Percentiles rank a stretch among this genome's conserved stretches.
Conservation (phyloP, 495 filamentous ascomycete genomes). For the Aspergillus mulundensis region DNA sequence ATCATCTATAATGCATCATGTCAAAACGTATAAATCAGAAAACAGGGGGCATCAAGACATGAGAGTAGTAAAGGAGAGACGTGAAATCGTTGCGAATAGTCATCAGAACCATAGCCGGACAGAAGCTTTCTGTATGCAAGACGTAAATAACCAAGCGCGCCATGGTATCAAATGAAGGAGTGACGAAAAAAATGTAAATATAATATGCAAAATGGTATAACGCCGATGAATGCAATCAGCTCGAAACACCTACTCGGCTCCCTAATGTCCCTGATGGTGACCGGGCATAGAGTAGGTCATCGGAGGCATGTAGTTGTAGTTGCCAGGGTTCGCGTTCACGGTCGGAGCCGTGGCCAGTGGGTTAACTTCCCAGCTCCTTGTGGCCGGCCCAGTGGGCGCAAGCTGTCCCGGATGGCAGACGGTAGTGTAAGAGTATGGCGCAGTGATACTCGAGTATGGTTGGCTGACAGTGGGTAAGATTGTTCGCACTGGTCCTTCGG, state of each 20-base stretch:
- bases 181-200: slow-evolving; percentile 28
- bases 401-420: slow-evolving; percentile 32
- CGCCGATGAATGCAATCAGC: slow-evolving; percentile 14
- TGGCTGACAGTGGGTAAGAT: slow-evolving; percentile 31
- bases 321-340: slow-evolving; percentile 19
- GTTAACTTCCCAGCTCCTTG: slow-evolving; percentile 37
- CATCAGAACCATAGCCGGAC: slow-evolving; percentile 16
- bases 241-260: neutral
- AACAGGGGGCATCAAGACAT: slow-evolving; percentile 36
- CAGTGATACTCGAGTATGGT: slow-evolving; percentile 28
- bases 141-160: slow-evolving; percentile 24
- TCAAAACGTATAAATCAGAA: slow-evolving; percentile 14
- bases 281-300: slow-evolving; percentile 35
- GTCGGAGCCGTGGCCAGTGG: slow-evolving; percentile 17
- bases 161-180: slow-evolving; percentile 39
- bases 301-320: slow-evolving; percentile 35
- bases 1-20: slow-evolving; percentile 35
- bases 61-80: slow-evolving; percentile 39
- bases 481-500: slow-evolving; percentile 24
- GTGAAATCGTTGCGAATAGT: slow-evolving; percentile 34
- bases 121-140: slow-evolving; percentile 9
- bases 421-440: slow-evolving; percentile 33
- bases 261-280: slow-evolving; percentile 19
- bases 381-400: slow-evolving; percentile 22
- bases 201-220: slow-evolving; percentile 19